Percentiles rank a stretch among this genome's conserved stretches.
Evolutionary conservation across 2,329 filamentous ascomycete species (phyloP).

Genomic region (Phialophora tarda): DNA sequence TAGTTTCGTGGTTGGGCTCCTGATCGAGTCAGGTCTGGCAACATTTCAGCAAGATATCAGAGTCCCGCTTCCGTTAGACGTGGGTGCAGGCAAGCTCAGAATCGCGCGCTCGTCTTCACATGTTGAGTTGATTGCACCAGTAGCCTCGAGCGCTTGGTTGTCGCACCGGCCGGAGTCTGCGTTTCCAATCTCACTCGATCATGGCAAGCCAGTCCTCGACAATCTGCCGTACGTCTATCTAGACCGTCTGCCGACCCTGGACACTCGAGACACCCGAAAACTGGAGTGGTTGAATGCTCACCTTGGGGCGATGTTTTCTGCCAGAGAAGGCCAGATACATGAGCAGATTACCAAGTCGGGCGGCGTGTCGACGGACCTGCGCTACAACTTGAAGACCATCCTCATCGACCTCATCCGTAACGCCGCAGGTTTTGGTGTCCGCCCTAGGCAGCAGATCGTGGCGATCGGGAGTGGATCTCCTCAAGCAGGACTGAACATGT

Average conservation of each 20-base stretch:
- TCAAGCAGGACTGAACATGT: neutral
- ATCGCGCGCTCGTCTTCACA: slow-evolving; percentile 45
- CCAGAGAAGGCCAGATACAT: neutral
- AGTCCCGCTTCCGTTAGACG: slow-evolving; percentile 9
- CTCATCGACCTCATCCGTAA: neutral
- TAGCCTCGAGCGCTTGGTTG: slow-evolving; percentile 16
- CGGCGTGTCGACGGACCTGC: neutral
- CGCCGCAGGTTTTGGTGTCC: neutral
- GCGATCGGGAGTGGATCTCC: neutral
- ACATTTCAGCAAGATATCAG: neutral
- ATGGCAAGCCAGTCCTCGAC: slow-evolving; percentile 31
- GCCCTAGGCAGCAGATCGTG: neutral
- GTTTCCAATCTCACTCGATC: slow-evolving; percentile 26
- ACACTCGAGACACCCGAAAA: slow-evolving; percentile 23
- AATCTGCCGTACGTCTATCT: slow-evolving; percentile 40
- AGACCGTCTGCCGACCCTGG: slow-evolving; percentile 39
- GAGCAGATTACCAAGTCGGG: neutral
- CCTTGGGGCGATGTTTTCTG: slow-evolving; percentile 38
- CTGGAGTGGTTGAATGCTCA: slow-evolving; percentile 35
- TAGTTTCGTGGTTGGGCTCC: neutral
- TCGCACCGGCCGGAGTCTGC: slow-evolving; percentile 21
- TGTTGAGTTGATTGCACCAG: slow-evolving; percentile 42
- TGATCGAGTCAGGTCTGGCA: neutral
- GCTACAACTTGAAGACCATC: slow-evolving; percentile 1
- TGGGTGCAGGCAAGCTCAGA: slow-evolving; percentile 35